phyloP scores from a whole-genome alignment of 108 stramenopile genomes.

The Nitzschia inconspicua region DNA sequence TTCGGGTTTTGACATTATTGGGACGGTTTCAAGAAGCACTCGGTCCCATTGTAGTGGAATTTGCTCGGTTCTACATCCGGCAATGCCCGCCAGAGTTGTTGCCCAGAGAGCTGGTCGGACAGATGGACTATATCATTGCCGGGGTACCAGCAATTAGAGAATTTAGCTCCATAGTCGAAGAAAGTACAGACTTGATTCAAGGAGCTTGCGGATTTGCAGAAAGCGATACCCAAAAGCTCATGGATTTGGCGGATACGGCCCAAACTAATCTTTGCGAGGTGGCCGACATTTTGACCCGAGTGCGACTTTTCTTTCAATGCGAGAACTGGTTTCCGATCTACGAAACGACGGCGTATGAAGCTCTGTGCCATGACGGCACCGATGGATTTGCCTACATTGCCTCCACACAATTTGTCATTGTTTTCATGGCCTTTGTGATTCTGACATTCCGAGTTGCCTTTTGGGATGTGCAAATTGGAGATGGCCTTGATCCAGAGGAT shows the following conservation, averaged over 20 bases:
- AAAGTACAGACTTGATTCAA: neutral
- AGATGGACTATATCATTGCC: constrained; percentile 11
- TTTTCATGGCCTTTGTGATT: constrained; percentile 11
- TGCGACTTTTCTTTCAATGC: constrained; percentile 22
- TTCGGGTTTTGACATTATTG: neutral
- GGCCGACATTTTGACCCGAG: constrained; percentile 6
- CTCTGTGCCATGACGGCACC: constrained; percentile 25
- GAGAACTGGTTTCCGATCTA: constrained; percentile 29
- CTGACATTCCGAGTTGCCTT: constrained; percentile 24
- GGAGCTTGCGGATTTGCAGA: constrained; percentile 12
- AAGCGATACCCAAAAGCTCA: neutral
- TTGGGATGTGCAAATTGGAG: constrained; percentile 13
- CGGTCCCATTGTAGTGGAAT: neutral
- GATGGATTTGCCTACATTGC: constrained; percentile 26
- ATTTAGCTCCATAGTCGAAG: constrained; percentile 10
- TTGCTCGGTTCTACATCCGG: constrained; percentile 4
- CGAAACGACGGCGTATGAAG: constrained; percentile 18
- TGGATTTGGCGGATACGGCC: neutral
- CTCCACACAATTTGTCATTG: constrained; percentile 28
- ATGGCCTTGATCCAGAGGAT: no score
- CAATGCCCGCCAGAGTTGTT: constrained; percentile 15
- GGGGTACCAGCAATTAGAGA: constrained; percentile 13
- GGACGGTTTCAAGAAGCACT: neutral
- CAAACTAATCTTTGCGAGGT: constrained; percentile 23
- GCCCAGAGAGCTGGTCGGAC: constrained; percentile 9